These are phyloP conservation scores for Phaeosphaeria sp. DNA, from an alignment of 2,329 filamentous ascomycete species.

Conservation along the genomic window DNA sequence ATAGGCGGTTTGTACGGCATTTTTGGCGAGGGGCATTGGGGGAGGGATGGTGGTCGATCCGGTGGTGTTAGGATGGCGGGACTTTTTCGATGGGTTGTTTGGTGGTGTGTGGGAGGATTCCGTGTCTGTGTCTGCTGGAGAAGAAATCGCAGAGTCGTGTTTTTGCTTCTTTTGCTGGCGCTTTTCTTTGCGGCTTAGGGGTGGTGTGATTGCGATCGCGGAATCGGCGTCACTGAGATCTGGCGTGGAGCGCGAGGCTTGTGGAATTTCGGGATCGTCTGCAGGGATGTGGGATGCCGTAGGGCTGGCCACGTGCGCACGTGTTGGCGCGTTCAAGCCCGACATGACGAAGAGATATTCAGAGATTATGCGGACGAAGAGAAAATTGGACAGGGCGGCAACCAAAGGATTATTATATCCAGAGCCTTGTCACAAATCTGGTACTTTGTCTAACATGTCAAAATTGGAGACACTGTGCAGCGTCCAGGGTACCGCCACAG, in stretches of 20 bases:
- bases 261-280: slow-evolving; percentile 25
- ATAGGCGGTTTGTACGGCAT: slow-evolving; percentile 29
- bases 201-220: slow-evolving; percentile 3
- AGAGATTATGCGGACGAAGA: not conserved
- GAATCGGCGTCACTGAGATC: slow-evolving; percentile 10
- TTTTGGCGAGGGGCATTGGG: slow-evolving; percentile 25
- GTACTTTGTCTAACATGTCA: not conserved
- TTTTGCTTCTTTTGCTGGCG: slow-evolving; percentile 27
- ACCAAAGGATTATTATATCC: too few species aligned
- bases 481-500: slow-evolving; percentile 33
- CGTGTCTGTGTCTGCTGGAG: slow-evolving; percentile 27
- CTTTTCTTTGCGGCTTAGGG: slow-evolving; percentile 31
- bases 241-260: slow-evolving; percentile 13
- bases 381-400: too few species aligned
- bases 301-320: slow-evolving; percentile 43
- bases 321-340: slow-evolving; percentile 38
- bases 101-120: slow-evolving; percentile 19
- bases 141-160: slow-evolving; percentile 16
- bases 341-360: slow-evolving; percentile 16
- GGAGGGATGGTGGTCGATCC: slow-evolving; percentile 3
- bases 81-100: slow-evolving; percentile 22
- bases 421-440: not conserved
- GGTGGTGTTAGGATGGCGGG: slow-evolving; percentile 2
- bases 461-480: not conserved
- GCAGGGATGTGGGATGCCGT: slow-evolving; percentile 24